phyloP scores from a whole-genome alignment of 75 land plant species.

The Sequoiadendron giganteum region DNA sequence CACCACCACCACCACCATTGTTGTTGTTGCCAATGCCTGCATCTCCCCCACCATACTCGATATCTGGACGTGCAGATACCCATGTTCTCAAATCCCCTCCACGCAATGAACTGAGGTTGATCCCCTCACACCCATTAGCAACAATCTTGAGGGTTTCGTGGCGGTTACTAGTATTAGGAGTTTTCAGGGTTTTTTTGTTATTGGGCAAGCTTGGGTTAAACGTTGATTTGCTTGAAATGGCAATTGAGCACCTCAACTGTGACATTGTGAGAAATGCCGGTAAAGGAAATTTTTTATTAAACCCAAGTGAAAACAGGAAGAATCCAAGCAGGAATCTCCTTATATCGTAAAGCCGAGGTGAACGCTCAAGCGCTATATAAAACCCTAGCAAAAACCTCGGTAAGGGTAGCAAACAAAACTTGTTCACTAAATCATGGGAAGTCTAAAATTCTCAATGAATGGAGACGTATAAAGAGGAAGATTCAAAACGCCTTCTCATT shows the following conservation, averaged over 20 bases:
- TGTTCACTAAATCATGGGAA: too few relatives aligned
- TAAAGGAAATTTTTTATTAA: not conserved
- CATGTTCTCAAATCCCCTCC: not conserved
- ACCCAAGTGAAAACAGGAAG: not conserved
- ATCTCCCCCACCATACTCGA: constrained; percentile 8
- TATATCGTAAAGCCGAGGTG: not conserved
- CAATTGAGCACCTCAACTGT: not conserved
- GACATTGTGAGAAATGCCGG: not conserved
- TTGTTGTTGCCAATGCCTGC: not conserved
- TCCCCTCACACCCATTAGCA: not conserved
- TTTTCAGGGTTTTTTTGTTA: not conserved
- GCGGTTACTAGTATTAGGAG: not conserved
- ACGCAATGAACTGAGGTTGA: not conserved
- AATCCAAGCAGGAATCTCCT: not conserved
- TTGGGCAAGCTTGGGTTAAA: not conserved
- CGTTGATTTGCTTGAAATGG: not conserved
- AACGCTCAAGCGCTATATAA: too few relatives aligned
- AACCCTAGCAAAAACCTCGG: too few relatives aligned
- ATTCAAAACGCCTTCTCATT: too few relatives aligned
- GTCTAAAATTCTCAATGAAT: too few relatives aligned
- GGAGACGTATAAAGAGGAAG: too few relatives aligned
- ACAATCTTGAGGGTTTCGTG: not conserved
- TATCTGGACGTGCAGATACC: not conserved
- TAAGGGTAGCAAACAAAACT: too few relatives aligned
- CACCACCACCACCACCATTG: constrained; percentile 15